Conservation (phyloP, 805 yeast species). For the Barnettozyma wickerhamii region DNA sequence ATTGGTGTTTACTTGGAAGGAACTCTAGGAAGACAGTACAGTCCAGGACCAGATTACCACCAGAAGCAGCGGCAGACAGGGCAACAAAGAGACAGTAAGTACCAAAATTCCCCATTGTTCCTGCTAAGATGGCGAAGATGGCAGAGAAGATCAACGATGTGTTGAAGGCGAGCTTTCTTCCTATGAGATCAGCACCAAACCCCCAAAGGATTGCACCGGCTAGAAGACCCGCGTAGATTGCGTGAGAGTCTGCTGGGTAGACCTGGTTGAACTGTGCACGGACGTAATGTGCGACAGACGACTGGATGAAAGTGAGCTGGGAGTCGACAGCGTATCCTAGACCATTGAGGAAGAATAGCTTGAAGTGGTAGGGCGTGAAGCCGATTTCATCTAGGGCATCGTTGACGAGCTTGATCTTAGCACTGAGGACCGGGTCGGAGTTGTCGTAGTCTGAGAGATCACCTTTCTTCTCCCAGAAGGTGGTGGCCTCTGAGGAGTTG, state of each 20-base stretch:
- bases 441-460: constrained; percentile 13
- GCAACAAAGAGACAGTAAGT: constrained; percentile 45
- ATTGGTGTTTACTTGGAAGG: constrained; percentile 44
- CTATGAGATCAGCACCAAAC: constrained; percentile 46
- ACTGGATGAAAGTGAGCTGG: constrained; percentile 41
- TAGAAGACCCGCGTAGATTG: constrained; percentile 44
- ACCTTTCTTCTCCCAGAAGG: constrained; percentile 14
- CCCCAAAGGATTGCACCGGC: constrained; percentile 49
- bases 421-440: constrained; percentile 25
- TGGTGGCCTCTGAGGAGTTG: neutral
- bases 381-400: constrained; percentile 58
- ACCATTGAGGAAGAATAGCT: constrained; percentile 44
- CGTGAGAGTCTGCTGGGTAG: constrained; percentile 40
- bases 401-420: constrained; percentile 41
- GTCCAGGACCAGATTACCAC: constrained; percentile 50
- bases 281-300: constrained; percentile 40
- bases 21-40: constrained; percentile 46
- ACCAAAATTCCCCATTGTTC: constrained; percentile 43
- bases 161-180: constrained; percentile 46
- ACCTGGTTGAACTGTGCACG: constrained; percentile 41
- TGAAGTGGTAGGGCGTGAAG: constrained; percentile 48
- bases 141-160: constrained; percentile 40
- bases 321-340: constrained; percentile 50
- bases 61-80: constrained; percentile 41
- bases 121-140: constrained; percentile 42